Evolutionary conservation across 2,329 filamentous ascomycete genomes (phyloP).

Genomic region (Myriosclerotinia curreyana): DNA sequence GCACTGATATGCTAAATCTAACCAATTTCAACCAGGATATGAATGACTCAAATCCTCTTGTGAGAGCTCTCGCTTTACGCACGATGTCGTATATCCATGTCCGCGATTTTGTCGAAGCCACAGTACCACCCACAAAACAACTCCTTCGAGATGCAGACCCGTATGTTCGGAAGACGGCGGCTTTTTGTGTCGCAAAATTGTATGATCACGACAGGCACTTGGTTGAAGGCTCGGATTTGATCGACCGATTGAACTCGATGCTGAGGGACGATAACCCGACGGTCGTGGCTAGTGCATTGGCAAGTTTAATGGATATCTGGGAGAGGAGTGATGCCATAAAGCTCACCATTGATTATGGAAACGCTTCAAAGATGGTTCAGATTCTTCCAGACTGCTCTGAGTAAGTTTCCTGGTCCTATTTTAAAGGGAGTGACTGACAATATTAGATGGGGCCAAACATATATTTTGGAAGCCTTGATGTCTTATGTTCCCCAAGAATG

Average conservation of each 20-base stretch:
- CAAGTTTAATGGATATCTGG: constrained; percentile 95
- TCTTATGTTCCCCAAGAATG: constrained; percentile 94
- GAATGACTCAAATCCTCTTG: constrained; percentile 87
- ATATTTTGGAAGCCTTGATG: constrained; percentile 96
- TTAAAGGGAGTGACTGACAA: constrained; percentile 1
- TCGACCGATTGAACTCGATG: constrained; percentile 85
- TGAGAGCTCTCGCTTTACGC: constrained; percentile 84
- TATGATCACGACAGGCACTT: constrained; percentile 93
- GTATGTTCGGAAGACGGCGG: constrained; percentile 95
- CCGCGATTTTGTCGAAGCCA: constrained; percentile 89
- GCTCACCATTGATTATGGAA: constrained; percentile 94
- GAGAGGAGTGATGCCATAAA: constrained; percentile 96
- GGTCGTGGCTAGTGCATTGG: constrained; percentile 90
- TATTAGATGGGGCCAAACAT: constrained; percentile 91
- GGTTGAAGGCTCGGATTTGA: constrained; percentile 87
- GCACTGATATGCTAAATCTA: background rate
- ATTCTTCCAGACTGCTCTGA: constrained; percentile 96
- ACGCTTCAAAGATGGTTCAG: constrained; percentile 96
- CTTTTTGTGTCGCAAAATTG: constrained; percentile 93
- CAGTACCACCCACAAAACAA: constrained; percentile 76
- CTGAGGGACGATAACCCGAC: constrained; percentile 95
- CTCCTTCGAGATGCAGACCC: constrained; percentile 84
- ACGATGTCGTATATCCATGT: constrained; percentile 99
- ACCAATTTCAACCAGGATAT: constrained; percentile 64
- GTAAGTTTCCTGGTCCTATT: constrained; percentile 50